A percentile compares a stretch with the other conserved stretches of the same genome.
phyloP scores from a whole-genome alignment of 1,284 basidiomycete genomes.

The Irpex sp. region DNA sequence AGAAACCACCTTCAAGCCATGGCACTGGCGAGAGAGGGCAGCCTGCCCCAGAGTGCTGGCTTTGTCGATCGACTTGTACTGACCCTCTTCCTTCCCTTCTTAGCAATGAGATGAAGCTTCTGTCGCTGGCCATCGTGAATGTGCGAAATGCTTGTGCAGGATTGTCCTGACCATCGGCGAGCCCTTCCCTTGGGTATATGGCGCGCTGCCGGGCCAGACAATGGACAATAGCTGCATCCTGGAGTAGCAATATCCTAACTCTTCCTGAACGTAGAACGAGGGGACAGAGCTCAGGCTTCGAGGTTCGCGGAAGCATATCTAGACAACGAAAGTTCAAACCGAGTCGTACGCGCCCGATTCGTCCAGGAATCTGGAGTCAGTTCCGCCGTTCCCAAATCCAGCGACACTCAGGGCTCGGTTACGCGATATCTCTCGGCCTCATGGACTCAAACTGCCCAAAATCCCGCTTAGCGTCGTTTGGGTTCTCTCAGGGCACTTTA shows the following conservation, averaged over 20 bases:
- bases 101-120: not conserved
- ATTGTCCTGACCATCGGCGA: not conserved
- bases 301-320: not conserved
- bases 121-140: not conserved
- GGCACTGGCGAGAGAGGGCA: not conserved
- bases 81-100: not conserved
- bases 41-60: no score
- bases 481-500: not conserved
- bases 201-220: not conserved
- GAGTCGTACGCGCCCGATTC: not conserved
- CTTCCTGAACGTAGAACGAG: not conserved
- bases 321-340: not conserved
- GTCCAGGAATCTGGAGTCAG: not conserved
- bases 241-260: not conserved
- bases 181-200: not conserved
- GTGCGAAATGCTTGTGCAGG: not conserved
- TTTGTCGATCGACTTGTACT: not conserved
- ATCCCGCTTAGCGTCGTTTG: not conserved
- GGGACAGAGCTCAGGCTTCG: not conserved
- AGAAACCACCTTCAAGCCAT: not conserved
- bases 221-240: not conserved
- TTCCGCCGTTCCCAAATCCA: not conserved
- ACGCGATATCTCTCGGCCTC: conserved; percentile 1
- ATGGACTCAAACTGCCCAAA: conserved; percentile 1
- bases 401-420: not conserved